A percentile compares a stretch with the other conserved stretches of the same genome.
Conservation (phyloP, 1,284 basidiomycete species). For the Ustilago cynodontis region DNA sequence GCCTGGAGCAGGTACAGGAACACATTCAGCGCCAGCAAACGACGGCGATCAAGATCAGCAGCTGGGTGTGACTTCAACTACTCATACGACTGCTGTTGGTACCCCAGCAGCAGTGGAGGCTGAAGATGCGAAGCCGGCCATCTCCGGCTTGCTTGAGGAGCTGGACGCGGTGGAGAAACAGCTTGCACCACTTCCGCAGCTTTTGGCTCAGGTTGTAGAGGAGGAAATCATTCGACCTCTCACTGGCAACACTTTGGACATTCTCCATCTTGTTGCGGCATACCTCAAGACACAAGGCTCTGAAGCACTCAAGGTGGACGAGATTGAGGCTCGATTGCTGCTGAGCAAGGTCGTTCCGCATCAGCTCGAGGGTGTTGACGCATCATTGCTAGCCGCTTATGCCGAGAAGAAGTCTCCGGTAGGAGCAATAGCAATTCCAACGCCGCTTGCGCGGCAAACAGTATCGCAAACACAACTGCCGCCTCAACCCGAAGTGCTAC, state of each 20-base stretch:
- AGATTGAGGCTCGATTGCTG: slow-evolving; percentile 31
- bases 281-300: slow-evolving; percentile 17
- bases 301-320: slow-evolving; percentile 14
- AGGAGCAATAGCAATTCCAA: not conserved
- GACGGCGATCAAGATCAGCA: slow-evolving; percentile 2
- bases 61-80: not conserved
- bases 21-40: slow-evolving; percentile 10
- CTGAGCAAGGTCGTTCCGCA: slow-evolving; percentile 24
- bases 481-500: not conserved
- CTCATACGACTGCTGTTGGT: slow-evolving; percentile 9
- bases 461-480: not conserved
- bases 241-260: slow-evolving; percentile 36
- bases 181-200: slow-evolving; percentile 21
- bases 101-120: slow-evolving; percentile 15
- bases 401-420: not conserved
- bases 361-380: slow-evolving; percentile 9
- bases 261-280: slow-evolving; percentile 39
- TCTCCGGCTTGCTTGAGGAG: slow-evolving; percentile 14
- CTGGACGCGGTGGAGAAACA: slow-evolving; percentile 16
- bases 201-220: slow-evolving; percentile 39
- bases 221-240: slow-evolving; percentile 42
- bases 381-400: not conserved
- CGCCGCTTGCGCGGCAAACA: not conserved
- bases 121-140: slow-evolving; percentile 13
- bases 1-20: slow-evolving; percentile 15